Conservation (phyloP, 768 basidiomycete genomes). For the Suillus cothurnatus region DNA sequence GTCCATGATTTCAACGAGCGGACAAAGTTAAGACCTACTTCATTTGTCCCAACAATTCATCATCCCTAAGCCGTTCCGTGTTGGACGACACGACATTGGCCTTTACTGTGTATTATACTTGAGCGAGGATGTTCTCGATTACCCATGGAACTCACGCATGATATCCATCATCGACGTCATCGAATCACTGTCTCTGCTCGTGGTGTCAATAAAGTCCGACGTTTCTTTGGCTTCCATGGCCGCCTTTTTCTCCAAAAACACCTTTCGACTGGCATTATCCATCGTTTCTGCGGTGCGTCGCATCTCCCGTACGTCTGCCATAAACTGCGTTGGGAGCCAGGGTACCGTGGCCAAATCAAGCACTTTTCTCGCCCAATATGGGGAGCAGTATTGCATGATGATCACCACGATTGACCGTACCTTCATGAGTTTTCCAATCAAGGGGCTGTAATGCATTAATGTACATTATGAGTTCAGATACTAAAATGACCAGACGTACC, state of each 20-base stretch:
- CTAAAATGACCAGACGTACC: conserved; percentile 24
- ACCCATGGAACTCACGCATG: conserved; percentile 39
- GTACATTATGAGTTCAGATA: neutral
- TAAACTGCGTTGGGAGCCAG: conserved; percentile 11
- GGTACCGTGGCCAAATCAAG: conserved; percentile 17
- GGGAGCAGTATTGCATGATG: conserved; percentile 30
- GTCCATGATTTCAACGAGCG: neutral
- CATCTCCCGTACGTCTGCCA: conserved; percentile 42
- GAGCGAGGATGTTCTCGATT: neutral
- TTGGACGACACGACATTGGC: conserved; percentile 38
- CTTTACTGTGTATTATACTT: conserved; percentile 27
- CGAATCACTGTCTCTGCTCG: conserved; percentile 17
- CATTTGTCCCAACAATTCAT: conserved; percentile 52
- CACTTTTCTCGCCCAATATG: conserved; percentile 32
- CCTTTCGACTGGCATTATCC: conserved; percentile 42
- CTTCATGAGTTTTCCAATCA: conserved; percentile 25
- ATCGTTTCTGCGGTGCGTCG: conserved; percentile 50
- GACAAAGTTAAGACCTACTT: conserved; percentile 36
- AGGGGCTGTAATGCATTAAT: conserved; percentile 21
- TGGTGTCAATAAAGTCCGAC: neutral
- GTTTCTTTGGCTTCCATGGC: conserved; percentile 26
- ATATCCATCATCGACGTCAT: conserved; percentile 40
- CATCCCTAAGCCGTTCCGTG: conserved; percentile 41
- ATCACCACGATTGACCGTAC: conserved; percentile 33
- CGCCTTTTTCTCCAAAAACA: conserved; percentile 40